These are phyloP conservation scores for Crithidia bombi DNA, from an alignment of 208 protist genomes.

Conservation along the genomic window DNA sequence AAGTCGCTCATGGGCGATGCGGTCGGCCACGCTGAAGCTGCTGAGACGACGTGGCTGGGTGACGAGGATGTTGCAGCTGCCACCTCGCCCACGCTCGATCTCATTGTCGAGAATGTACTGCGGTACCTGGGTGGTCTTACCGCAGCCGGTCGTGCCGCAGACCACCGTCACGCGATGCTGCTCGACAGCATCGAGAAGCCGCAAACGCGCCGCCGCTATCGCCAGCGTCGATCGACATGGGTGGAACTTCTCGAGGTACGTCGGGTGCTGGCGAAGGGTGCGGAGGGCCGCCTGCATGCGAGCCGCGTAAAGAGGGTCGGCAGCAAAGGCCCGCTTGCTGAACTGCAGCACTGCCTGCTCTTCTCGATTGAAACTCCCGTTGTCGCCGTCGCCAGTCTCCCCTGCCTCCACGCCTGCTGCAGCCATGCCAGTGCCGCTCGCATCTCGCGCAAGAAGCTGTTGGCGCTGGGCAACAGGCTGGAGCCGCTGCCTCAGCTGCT, in stretches of 20 bases:
- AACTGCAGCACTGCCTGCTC: slow-evolving; percentile 26
- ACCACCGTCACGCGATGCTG: slow-evolving; percentile 86
- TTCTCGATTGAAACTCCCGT: slow-evolving; percentile 4
- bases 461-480: slow-evolving; percentile 19
- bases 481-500: slow-evolving; percentile 24
- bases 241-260: slow-evolving; percentile 63
- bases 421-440: background rate
- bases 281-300: slow-evolving; percentile 43
- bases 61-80: slow-evolving; percentile 82
- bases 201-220: slow-evolving; percentile 47
- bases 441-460: background rate
- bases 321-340: slow-evolving; percentile 17
- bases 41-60: slow-evolving; percentile 98
- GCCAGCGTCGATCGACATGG: slow-evolving; percentile 67
- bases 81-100: slow-evolving; percentile 54
- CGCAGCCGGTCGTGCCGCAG: slow-evolving; percentile 89
- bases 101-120: slow-evolving; percentile 92
- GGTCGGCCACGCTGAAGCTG: slow-evolving; percentile 97
- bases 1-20: slow-evolving; percentile 97
- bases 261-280: slow-evolving; percentile 41
- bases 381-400: background rate
- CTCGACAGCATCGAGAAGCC: slow-evolving; percentile 60
- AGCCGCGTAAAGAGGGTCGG: slow-evolving; percentile 39
- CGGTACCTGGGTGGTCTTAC: slow-evolving; percentile 93
- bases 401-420: background rate